Conservation (phyloP, 345 rosid species). For the Firmiana major region DNA sequence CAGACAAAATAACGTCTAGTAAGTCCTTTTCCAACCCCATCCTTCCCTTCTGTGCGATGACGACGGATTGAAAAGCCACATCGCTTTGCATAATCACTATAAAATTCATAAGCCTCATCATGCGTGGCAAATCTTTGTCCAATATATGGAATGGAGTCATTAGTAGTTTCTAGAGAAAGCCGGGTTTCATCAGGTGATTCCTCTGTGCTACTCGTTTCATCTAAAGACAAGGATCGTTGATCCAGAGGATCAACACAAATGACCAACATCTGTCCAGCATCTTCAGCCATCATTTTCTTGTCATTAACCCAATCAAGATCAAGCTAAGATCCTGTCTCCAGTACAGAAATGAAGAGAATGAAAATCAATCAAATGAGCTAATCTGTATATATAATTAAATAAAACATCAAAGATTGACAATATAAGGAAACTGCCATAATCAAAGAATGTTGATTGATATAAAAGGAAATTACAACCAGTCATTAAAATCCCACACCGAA, state of each 20-base stretch:
- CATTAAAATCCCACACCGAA: neutral
- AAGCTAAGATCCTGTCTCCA: neutral
- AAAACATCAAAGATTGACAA: neutral
- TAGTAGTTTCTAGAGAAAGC: constrained; percentile 65
- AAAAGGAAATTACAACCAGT: neutral
- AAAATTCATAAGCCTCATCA: constrained; percentile 89
- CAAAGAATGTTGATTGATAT: neutral
- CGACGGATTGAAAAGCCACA: constrained; percentile 94
- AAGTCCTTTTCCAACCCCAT: constrained; percentile 93
- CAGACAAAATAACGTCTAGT: constrained; percentile 95
- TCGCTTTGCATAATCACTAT: constrained; percentile 75
- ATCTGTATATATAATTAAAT: neutral
- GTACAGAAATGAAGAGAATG: too few species aligned
- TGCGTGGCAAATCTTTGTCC: constrained; percentile 86
- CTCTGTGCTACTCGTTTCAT: constrained; percentile 78
- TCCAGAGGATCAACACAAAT: constrained; percentile 82
- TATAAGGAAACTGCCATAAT: neutral
- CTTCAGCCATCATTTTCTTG: constrained; percentile 61
- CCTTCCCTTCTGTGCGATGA: constrained; percentile 96
- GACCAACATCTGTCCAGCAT: constrained; percentile 58
- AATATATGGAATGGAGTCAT: constrained; percentile 64
- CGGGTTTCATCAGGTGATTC: constrained; percentile 73
- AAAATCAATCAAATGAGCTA: too few species aligned
- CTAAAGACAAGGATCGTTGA: constrained; percentile 75
- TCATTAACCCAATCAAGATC: constrained; percentile 24